These are phyloP conservation scores for Phytophthora tentaculata DNA, from an alignment of 352 stramenopile genomes.

Conservation along the genomic window DNA sequence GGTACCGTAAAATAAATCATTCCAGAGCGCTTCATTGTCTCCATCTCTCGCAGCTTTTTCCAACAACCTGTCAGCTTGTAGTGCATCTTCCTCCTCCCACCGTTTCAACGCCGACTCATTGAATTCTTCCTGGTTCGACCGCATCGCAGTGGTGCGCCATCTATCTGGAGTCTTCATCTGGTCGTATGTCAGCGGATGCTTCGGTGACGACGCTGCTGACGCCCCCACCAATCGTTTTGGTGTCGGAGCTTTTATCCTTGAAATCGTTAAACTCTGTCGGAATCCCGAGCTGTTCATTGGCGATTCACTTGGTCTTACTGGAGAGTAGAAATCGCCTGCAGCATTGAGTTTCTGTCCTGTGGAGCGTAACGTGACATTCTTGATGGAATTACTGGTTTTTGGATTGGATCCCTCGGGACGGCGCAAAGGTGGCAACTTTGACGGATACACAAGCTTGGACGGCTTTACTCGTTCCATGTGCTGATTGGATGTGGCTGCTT, in stretches of 20 bases:
- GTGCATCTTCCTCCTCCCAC: slow-evolving; percentile 33
- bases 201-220: slow-evolving; percentile 7
- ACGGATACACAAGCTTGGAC: slow-evolving; percentile 15
- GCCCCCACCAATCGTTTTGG: slow-evolving; percentile 8
- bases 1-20: slow-evolving; percentile 45
- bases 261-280: slow-evolving; percentile 28
- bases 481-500: slow-evolving; percentile 22
- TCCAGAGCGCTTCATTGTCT: slow-evolving; percentile 42
- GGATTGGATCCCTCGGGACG: slow-evolving; percentile 8
- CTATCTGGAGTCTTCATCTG: slow-evolving; percentile 42
- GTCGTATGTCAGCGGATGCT: slow-evolving; percentile 19
- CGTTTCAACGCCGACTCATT: slow-evolving; percentile 24
- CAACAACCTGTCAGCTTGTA: slow-evolving; percentile 35
- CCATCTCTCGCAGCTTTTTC: slow-evolving; percentile 34
- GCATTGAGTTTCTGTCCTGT: slow-evolving; percentile 34
- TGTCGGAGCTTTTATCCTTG: slow-evolving; percentile 30
- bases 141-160: slow-evolving; percentile 39
- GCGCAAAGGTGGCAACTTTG: slow-evolving; percentile 20
- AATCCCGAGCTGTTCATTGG: slow-evolving; percentile 21
- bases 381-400: slow-evolving; percentile 10
- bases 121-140: slow-evolving; percentile 31
- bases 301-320: slow-evolving; percentile 31
- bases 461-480: slow-evolving; percentile 12
- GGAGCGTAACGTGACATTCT: slow-evolving; percentile 15
- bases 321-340: slow-evolving; percentile 44